Evolutionary conservation across 2,329 filamentous ascomycete species (phyloP).

Genomic region (Tolypocladium sp.): DNA sequence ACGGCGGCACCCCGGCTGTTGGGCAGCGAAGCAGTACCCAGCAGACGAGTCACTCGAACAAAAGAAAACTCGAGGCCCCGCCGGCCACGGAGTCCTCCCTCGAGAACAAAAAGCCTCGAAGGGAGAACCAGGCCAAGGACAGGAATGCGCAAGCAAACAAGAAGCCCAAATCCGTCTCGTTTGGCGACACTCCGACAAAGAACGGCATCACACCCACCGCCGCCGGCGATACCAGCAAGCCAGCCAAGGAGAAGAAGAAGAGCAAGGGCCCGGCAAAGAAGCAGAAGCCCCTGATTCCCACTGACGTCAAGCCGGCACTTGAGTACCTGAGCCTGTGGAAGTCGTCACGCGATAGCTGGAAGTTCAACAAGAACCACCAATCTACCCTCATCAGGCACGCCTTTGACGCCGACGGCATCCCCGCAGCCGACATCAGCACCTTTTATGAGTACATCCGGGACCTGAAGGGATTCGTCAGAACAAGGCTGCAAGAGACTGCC

Average conservation of each 20-base stretch:
- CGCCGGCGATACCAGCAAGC: conserved; percentile 17
- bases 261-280: conserved; percentile 29
- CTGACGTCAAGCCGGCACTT: conserved; percentile 54
- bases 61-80: conserved; percentile 29
- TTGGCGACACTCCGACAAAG: conserved; percentile 33
- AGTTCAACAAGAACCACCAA: conserved; percentile 94
- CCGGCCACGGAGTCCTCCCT: conserved; percentile 17
- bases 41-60: conserved; percentile 21
- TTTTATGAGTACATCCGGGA: conserved; percentile 73
- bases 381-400: conserved; percentile 75
- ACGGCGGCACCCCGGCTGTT: conserved; percentile 20
- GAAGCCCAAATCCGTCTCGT: conserved; percentile 38
- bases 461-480: conserved; percentile 65
- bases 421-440: conserved; percentile 56
- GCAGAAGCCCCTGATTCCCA: conserved; percentile 24
- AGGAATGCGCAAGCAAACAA: conserved; percentile 22
- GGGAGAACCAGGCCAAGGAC: conserved; percentile 14
- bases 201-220: conserved; percentile 11
- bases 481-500: conserved; percentile 58
- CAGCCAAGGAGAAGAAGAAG: conserved; percentile 23
- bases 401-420: conserved; percentile 64
- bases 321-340: conserved; percentile 72
- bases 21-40: conserved; percentile 26
- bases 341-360: conserved; percentile 65
- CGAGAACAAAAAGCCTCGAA: conserved; percentile 24